Percentiles rank a stretch among this genome's conserved stretches.
Evolutionary conservation across 1,284 basidiomycete species (phyloP).

Genomic region (Taiwanofungus camphoratus): DNA sequence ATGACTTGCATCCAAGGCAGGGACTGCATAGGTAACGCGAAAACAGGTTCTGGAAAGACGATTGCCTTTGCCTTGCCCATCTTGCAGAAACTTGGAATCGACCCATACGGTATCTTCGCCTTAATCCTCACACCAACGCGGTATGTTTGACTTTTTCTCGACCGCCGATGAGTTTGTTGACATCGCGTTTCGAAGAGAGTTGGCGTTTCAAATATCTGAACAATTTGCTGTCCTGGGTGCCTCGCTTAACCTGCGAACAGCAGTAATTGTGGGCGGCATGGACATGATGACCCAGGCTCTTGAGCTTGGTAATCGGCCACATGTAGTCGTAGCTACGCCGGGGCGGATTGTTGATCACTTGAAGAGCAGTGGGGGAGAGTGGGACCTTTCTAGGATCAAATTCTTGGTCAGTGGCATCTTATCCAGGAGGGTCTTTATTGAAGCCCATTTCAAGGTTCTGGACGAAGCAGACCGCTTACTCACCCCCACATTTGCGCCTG

Average conservation of each 20-base stretch:
- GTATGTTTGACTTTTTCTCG: slow-evolving; percentile 37
- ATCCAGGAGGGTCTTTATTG: not conserved
- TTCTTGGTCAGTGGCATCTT: slow-evolving; percentile 60
- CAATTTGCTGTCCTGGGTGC: slow-evolving; percentile 92
- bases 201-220: slow-evolving; percentile 95
- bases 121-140: slow-evolving; percentile 92
- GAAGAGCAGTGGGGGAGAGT: slow-evolving; percentile 72
- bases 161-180: slow-evolving; percentile 1
- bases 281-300: slow-evolving; percentile 96
- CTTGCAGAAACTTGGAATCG: slow-evolving; percentile 80
- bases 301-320: slow-evolving; percentile 82
- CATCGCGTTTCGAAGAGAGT: slow-evolving; percentile 52
- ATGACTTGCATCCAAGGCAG: slow-evolving; percentile 45
- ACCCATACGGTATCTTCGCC: slow-evolving; percentile 93
- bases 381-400: slow-evolving; percentile 81
- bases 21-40: slow-evolving; percentile 96
- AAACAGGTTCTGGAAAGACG: slow-evolving; percentile 98
- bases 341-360: slow-evolving; percentile 93
- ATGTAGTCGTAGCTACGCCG: slow-evolving; percentile 94
- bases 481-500: slow-evolving; percentile 86
- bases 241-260: slow-evolving; percentile 75
- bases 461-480: slow-evolving; percentile 96
- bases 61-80: slow-evolving; percentile 97
- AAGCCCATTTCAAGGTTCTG: slow-evolving; percentile 58
- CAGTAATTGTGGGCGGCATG: slow-evolving; percentile 95